Evolutionary conservation across 768 basidiomycete genomes (phyloP), one percentile per base, ranked within the genome.

Genomic region (Suillus weaverae): DNA sequence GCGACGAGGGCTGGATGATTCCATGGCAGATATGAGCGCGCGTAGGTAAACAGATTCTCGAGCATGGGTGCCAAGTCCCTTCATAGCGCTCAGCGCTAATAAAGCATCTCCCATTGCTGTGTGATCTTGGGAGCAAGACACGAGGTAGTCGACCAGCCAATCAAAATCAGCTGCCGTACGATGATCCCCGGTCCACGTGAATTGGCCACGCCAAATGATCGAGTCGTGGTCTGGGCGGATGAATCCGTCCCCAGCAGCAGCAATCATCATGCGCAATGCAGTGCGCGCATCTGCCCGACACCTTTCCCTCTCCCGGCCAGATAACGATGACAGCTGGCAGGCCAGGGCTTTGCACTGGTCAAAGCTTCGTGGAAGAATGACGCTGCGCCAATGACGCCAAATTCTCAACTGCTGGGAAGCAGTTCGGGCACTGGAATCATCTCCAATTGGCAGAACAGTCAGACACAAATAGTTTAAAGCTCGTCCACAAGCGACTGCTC

Each of bases 401-500:
- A 39, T 57, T 39, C 5, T 26, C 55, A 26, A 16, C 55, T 56
- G 55, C n/a, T 14, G 22, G 13, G 35, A 56, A 36, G 55, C 22
- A 56, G 35, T 39, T 38, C 22, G 36, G 36, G 36, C 6, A 18
- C 18, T 57, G 56, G 36, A 26, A 26, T 39, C 22, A 57, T 57
- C 22, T 26, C 7, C 35, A 22, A 36, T 36, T 11, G 54, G 11
- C 5, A 36, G 3, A 55, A 16, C 36, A 39, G 9, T 26, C 22
- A 56, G 36, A 22, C 43, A 63, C 16, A 63, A 32, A 43, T 63
- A 13, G 11, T 61, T 36, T 11, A 63, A 43, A n/a, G 62, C 62
- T 46, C 11, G 38, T 8, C 62, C 62, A 46, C 59, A 61, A 5
- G 30, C 30, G 7, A 63, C 22, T 33, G 62, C 62, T 36, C 60